Evolutionary conservation across 352 stramenopile species (phyloP), one percentile per base, ranked within the genome.

Genomic region (Globisporangium cederbergense): DNA sequence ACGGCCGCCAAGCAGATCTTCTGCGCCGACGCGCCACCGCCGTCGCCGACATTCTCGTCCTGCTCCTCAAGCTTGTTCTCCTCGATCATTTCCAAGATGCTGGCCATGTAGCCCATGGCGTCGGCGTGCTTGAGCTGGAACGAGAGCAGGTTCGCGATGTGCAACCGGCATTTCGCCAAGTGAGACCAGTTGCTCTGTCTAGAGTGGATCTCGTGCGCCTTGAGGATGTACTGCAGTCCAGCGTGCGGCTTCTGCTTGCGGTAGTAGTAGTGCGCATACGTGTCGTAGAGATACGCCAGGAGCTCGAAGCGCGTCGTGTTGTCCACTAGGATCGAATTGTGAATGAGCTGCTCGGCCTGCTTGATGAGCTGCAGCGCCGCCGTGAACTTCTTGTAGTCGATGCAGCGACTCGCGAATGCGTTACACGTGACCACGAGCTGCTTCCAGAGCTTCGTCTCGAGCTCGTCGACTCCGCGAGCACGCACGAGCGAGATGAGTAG

Each of bases 231-330:
- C 62, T 93, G 78, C 5, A 96, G 70, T 7, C 87, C 89, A 2
- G 91, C 91, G 58, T 88, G 78, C 11, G 78, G 73, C 64, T 97
- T 97, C 14, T 76, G 77, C 6, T 91, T 78, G 25, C 73, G 77
- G 64, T 93, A 96, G 73, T 97, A 98, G 65, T 97, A 98, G 60
- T 96, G 89, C 0, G 87, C 89, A 60, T 96, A 96, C 2, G 79
- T 90, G 70, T 97, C 88, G 61, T 89, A 87, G 14, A 95, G 65
- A 62, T 91, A 97, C 13, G 83, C 91, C 49, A 88, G 74, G 34
- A 96, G 75, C 62, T 96, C 85, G 47, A 85, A 58, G n/a, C 78
- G 72, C 69, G 78, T 77, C 0, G 51, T 52, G 50, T 64, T 70
- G 34, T 75, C 68, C 10, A 90, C 79, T 18, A 90, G 70, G n/a